Evolutionary conservation across 2,329 filamentous ascomycete genomes (phyloP).

Genomic region (Sodiomyces alkalinus): DNA sequence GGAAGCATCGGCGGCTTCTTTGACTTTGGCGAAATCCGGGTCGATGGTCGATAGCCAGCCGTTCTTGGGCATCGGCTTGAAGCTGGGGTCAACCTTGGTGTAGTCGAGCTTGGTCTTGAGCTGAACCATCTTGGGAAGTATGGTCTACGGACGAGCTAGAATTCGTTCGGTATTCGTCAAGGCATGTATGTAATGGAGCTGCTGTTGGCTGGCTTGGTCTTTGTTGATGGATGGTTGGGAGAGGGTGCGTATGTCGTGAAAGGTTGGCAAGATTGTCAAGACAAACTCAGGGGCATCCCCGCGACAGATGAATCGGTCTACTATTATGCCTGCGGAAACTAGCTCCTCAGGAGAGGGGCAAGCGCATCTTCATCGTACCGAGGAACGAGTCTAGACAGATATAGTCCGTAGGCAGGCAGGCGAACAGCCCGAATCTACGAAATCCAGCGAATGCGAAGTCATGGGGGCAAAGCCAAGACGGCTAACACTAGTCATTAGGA

Average conservation of each 20-base stretch:
- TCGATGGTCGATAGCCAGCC: conserved; percentile 18
- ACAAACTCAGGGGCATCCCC: not conserved
- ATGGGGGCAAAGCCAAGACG: not conserved
- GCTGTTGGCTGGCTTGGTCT: too few relatives aligned
- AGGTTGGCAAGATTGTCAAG: not conserved
- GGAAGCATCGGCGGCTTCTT: conserved; percentile 11
- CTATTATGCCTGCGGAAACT: too few relatives aligned
- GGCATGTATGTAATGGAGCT: too few relatives aligned
- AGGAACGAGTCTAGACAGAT: too few relatives aligned
- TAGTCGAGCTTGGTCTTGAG: conserved; percentile 15
- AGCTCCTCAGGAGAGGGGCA: not conserved
- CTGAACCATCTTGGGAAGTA: conserved; percentile 11
- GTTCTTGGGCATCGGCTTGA: conserved; percentile 18
- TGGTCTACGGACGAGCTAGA: too few relatives aligned
- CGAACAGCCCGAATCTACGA: too few relatives aligned
- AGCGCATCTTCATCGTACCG: not conserved
- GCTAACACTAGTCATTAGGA: conserved; percentile 1
- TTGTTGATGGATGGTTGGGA: too few relatives aligned
- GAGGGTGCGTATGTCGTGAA: not conserved
- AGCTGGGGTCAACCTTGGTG: conserved; percentile 12
- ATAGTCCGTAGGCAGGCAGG: too few relatives aligned
- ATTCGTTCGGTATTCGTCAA: too few relatives aligned
- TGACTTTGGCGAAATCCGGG: conserved; percentile 14
- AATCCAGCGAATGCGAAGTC: not conserved
- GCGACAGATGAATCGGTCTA: too few relatives aligned